Evolutionary conservation across 177 flowering plant genomes (phyloP), one percentile per base, ranked within the genome.

Genomic region (Vitis hybrid): DNA sequence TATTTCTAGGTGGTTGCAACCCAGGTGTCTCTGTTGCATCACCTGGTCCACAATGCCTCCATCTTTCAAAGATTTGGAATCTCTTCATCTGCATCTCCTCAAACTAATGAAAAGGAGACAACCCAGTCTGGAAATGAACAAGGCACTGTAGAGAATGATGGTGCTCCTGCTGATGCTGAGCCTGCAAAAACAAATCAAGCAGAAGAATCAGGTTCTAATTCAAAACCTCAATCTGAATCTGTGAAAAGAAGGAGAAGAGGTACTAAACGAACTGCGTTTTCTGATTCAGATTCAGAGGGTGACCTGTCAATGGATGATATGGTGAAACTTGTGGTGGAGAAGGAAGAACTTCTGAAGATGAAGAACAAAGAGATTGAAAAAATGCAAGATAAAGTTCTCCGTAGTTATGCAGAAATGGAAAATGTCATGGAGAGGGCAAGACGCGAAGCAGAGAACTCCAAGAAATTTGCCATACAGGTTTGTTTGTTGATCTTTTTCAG

Each of bases 381-480:
- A 30, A 84, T 90, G 97, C 76, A 90, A 79, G 97, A 93, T 72
- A 93, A 91, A 69, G 86, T 84, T 77, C 82, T 93, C 30, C 87
- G 97, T 1, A 80, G 80, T 21, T 87, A 84, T 82, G 98, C 99
- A 30, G 99, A 95, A 67, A 85, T 89, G 88, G 93, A 95, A 78
- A 91, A 95, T 82, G 86, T 89, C 46, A 83, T 84, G 84, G 92
- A 80, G 14, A 84, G 99, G 78, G 85, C 98, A 58, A 88, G 68
- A 68, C 94, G 97, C 51, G 97, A 93, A 63, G 85, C 98, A 60
- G 95, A 91, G 66, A 93, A 86, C 71, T 76, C 94, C 0, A 93
- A 90, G 70, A 93, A 90, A 66, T 96, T 88, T 80, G 98, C 97
- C 52, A 76, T 93, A 58, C 99, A 96, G 96, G 99, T 93, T 21